Base-by-base conservation (phyloP, 352 stramenopile genomes). In the Blastocystis sp. region DNA sequence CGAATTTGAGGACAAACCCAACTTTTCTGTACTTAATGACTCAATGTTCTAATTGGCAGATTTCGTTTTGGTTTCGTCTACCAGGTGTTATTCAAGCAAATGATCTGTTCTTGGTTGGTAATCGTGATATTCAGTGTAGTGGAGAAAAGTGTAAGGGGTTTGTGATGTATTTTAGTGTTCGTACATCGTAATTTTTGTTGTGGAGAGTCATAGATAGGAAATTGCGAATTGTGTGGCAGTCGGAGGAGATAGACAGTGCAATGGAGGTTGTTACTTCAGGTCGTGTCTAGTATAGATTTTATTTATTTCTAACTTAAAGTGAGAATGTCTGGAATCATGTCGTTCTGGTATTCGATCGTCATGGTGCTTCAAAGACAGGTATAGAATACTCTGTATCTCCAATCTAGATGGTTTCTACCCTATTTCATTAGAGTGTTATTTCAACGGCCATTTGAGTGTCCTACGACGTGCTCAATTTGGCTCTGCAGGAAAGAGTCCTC, bases 81-180 rank as follows among this genome's bases (percentile, higher is more conserved):
- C 71, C 71, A 16, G 9, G 27, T 67, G 42, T 35, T 1, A 21
- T 66, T 65, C 6, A 51, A 6, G 32, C 35, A 1, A 66, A 49
- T 32, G 71, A 66, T 66, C 43, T 66, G 46, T 83, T 54, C 32
- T 16, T 83, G 37, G 7, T 83, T 11, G 71, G 71, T 46, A 83
- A 83, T 83, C 49, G 71, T 43, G 46, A 63, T 35, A 65, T 83
- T n/a, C 24, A 43, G 32, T 83, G 71, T 66, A 56, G 51, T 65
- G 5, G 19, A 14, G 24, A 29, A 4, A 43, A 35, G 51, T 83
- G 71, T 24, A 65, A 42, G 37, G 71, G 71, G 21, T 83, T 83
- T 65, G 71, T 56, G 9, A 5, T 83, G 24, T 66, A 65, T 27
- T 32, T 51, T 35, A 66, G 51, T 35, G 46, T 43, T 65, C 14